These are phyloP conservation scores for Antitrichia curtipendula DNA, from an alignment of 225 moss, liverwort and hornwort species.

Conservation along the genomic window DNA sequence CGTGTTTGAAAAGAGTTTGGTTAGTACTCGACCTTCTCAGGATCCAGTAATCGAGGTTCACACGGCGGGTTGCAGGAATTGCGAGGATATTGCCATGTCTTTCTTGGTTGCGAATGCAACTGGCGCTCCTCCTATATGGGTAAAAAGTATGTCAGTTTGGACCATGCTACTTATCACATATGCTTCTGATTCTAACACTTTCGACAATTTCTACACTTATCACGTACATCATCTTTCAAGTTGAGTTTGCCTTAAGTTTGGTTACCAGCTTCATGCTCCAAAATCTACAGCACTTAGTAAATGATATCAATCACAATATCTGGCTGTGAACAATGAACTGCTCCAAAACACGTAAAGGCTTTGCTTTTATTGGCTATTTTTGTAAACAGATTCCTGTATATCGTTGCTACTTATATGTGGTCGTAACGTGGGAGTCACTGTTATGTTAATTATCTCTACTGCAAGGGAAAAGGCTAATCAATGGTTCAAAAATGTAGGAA, in stretches of 20 bases:
- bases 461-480: not conserved
- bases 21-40: not conserved
- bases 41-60: not conserved
- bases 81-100: constrained; percentile 99
- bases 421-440: not conserved
- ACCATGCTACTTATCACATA: not conserved
- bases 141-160: constrained; percentile 42
- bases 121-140: constrained; percentile 86
- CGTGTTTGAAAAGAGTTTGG: not conserved
- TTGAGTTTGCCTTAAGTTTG: not conserved
- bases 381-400: not conserved
- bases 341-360: not conserved
- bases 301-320: not conserved
- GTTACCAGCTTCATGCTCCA: not conserved
- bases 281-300: not conserved
- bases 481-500: not conserved
- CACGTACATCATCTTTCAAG: not conserved
- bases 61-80: constrained; percentile 54
- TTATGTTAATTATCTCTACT: not conserved
- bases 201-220: not conserved
- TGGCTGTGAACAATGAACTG: not conserved
- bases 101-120: constrained; percentile 90
- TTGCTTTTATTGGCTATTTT: not conserved
- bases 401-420: not conserved
- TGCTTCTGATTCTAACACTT: not conserved